Percentiles rank a stretch among this genome's conserved stretches.
Evolutionary conservation across 805 yeast genomes (phyloP).

Genomic region (Yarrowia sp.): DNA sequence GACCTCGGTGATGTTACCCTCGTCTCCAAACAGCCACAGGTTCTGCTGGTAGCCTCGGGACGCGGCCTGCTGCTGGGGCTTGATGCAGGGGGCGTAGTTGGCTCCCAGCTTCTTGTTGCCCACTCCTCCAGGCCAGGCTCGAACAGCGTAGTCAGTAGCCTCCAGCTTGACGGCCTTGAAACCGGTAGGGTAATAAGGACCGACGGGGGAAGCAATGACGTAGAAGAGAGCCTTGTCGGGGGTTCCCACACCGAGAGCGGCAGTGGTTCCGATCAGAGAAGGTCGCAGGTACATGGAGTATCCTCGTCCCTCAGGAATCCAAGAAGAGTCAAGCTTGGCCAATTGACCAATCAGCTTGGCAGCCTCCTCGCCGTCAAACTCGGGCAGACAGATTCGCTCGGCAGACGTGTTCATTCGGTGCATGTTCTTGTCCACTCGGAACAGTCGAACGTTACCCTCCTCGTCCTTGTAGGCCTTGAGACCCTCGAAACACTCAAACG

Average conservation of each 20-base stretch:
- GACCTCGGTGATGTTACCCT: conserved; percentile 87
- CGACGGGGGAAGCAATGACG: conserved; percentile 94
- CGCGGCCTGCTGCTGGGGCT: conserved; percentile 91
- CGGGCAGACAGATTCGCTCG: conserved; percentile 85
- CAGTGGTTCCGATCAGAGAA: conserved; percentile 90
- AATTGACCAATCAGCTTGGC: conserved; percentile 77
- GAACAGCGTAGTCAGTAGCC: conserved; percentile 93
- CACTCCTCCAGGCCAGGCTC: conserved; percentile 99
- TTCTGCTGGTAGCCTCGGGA: conserved; percentile 92
- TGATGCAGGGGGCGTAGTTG: conserved; percentile 94
- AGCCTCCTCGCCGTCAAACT: conserved; percentile 79
- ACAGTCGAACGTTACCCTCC: conserved; percentile 71
- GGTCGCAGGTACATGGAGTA: conserved; percentile 94
- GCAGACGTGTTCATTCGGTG: conserved; percentile 88
- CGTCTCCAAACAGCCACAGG: conserved; percentile 94
- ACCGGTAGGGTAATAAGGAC: conserved; percentile 94
- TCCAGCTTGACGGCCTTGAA: conserved; percentile 94
- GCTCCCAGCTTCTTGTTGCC: conserved; percentile 98
- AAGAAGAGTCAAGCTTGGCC: conserved; percentile 72
- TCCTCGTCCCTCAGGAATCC: conserved; percentile 86
- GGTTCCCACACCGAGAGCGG: conserved; percentile 82
- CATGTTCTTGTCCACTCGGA: conserved; percentile 94
- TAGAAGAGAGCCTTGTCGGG: conserved; percentile 84
- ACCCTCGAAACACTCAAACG: conserved; percentile 95
- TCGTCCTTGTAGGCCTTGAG: conserved; percentile 82